Conservation (phyloP, 345 rosid species). For the Syzygium jambos region DNA sequence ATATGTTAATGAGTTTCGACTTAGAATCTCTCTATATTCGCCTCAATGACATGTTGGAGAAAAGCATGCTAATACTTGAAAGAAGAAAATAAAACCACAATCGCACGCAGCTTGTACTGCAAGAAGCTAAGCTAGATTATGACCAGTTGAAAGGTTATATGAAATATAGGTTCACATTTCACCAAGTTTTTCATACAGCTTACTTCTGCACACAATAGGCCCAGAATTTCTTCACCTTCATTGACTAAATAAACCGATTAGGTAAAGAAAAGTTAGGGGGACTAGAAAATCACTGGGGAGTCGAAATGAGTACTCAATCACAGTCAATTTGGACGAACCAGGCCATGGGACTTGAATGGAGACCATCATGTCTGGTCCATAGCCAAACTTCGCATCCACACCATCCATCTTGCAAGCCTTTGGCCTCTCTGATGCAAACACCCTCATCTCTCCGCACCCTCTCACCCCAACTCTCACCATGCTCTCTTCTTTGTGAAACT, state of each 20-base stretch:
- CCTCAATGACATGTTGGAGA: background rate
- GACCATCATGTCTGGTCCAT: slow-evolving; percentile 35
- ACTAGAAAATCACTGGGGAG: background rate
- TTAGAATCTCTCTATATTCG: background rate
- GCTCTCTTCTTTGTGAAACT: slow-evolving; percentile 5
- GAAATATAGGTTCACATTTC: background rate
- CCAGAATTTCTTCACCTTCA: background rate
- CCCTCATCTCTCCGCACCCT: slow-evolving; percentile 67
- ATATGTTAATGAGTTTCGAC: background rate
- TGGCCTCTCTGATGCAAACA: slow-evolving; percentile 58
- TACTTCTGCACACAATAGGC: background rate
- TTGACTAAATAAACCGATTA: background rate
- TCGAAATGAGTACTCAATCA: slow-evolving; percentile 45
- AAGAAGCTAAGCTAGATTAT: background rate
- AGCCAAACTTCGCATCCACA: slow-evolving; percentile 39
- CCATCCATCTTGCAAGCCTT: slow-evolving; percentile 53
- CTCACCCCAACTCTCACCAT: slow-evolving; percentile 36
- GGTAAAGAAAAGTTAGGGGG: background rate
- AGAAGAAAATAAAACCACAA: background rate
- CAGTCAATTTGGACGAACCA: slow-evolving; percentile 14
- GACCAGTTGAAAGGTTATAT: background rate
- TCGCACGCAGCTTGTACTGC: background rate
- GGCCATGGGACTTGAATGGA: slow-evolving; percentile 62
- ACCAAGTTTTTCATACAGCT: background rate
- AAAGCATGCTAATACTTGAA: background rate